Base-by-base conservation (phyloP, 768 basidiomycete species). In the Naganishia vaughanmartiniae region DNA sequence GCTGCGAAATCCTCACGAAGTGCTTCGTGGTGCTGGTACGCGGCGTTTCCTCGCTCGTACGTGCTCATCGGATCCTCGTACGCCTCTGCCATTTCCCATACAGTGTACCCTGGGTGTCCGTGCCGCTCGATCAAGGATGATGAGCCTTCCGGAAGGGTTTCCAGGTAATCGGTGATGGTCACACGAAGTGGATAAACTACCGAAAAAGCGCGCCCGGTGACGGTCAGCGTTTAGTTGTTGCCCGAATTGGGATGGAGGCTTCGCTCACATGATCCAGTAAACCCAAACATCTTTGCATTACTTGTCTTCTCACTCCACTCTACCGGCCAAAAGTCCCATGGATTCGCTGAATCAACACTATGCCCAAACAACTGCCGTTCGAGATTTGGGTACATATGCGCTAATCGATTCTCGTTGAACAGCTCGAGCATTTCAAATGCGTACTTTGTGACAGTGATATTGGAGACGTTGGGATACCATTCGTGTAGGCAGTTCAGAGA, bases 371-470 rank as follows among this genome's bases (percentile, higher is more conserved):
- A 54, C 30, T 78, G 77, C 75, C 78, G 78, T 53, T 75, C 55
- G 51, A 73, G 76, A 1, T 57, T 70, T 4, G 77, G 78, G 48
- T 72, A 81, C 26, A 57, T 65, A 48, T 67, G 46, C 30, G 72
- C 72, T 33, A 79, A 56, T 26, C 73, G 69, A 10, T 74, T 72
- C 45, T 74, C 75, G 15, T 71, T 68, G 69, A 79, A 81, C 24
- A 81, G 46, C 65, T 81, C 80, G 28, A 73, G 66, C 58, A 79
- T 75, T 70, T 81, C 80, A 65, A 79, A 79, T 11, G 77, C 80
- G 71, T 81, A 81, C 63, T 81, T 81, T 2, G 79, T 77, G 31
- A 81, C 71, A 21, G 80, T 81, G 71, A 81, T 79, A 56, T 81
- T 80, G 67, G 77, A 76, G 24, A 75, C 73, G 14, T 74, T 69